Evolutionary conservation across 768 basidiomycete species (phyloP).

Genomic region (Myochromella boudieri): DNA sequence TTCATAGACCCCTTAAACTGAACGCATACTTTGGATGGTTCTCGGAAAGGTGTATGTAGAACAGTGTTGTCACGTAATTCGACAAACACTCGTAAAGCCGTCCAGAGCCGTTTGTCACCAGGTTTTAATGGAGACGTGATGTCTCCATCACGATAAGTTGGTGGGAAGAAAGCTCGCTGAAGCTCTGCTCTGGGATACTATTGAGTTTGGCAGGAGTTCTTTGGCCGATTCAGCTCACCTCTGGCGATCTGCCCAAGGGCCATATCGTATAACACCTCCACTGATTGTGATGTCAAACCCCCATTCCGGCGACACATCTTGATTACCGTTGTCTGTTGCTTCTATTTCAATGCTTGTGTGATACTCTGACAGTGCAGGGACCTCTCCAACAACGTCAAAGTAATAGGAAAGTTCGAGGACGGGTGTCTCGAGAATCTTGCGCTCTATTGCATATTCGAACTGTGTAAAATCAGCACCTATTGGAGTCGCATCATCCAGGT

Average conservation of each 20-base stretch:
- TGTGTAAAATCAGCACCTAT: constrained; percentile 53
- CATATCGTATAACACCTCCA: constrained; percentile 78
- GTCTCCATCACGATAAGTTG: constrained; percentile 64
- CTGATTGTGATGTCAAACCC: constrained; percentile 84
- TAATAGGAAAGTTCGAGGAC: constrained; percentile 84
- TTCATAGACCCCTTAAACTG: not conserved
- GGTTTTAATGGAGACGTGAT: constrained; percentile 60
- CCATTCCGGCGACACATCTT: constrained; percentile 90
- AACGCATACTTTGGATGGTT: constrained; percentile 73
- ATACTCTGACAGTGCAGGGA: constrained; percentile 43
- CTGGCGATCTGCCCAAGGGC: constrained; percentile 97
- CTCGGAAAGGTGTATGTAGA: constrained; percentile 86
- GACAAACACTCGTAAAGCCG: constrained; percentile 75
- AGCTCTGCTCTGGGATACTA: constrained; percentile 56
- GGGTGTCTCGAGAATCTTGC: constrained; percentile 77
- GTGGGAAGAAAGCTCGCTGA: constrained; percentile 83
- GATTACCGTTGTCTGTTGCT: constrained; percentile 77
- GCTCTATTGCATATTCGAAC: constrained; percentile 86
- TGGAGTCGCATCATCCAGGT: constrained; percentile 53
- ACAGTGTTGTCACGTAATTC: constrained; percentile 78
- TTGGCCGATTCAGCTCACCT: constrained; percentile 41
- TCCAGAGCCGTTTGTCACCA: constrained; percentile 84
- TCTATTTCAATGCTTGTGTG: constrained; percentile 34
- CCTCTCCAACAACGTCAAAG: constrained; percentile 78
- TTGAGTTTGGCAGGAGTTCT: not conserved